phyloP scores from a whole-genome alignment of 495 filamentous ascomycete species.

The Penicillium bialowiezense region DNA sequence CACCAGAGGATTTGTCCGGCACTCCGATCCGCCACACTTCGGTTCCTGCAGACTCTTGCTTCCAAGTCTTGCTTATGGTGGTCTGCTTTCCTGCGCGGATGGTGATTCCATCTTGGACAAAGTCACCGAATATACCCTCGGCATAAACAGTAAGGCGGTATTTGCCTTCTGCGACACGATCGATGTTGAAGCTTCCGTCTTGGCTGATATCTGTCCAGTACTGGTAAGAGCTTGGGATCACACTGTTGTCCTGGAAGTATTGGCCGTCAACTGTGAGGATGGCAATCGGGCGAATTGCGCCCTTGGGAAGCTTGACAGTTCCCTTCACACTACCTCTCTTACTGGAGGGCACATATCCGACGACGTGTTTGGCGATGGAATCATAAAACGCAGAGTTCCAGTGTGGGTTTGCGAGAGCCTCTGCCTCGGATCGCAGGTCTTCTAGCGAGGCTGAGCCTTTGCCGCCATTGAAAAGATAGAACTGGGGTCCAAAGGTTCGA shows the following conservation, averaged over 20 bases:
- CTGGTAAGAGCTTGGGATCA: conserved; percentile 47
- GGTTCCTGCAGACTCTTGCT: conserved; percentile 45
- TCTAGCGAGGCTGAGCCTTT: conserved; percentile 36
- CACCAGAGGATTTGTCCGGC: conserved; percentile 53
- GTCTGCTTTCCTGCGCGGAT: conserved; percentile 33
- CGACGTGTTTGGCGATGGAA: conserved; percentile 51
- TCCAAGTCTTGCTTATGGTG: conserved; percentile 37
- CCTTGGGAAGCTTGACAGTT: conserved; percentile 42
- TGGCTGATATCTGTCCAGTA: conserved; percentile 54
- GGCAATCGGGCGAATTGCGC: conserved; percentile 44
- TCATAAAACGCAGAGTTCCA: conserved; percentile 57
- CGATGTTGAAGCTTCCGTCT: conserved; percentile 45
- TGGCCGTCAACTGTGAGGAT: conserved; percentile 49
- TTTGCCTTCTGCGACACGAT: conserved; percentile 46
- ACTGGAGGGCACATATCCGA: conserved; percentile 48
- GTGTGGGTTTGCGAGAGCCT: conserved; percentile 38
- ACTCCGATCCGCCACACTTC: conserved; percentile 56
- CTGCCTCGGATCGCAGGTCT: conserved; percentile 46
- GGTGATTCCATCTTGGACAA: conserved; percentile 38
- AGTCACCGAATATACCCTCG: conserved; percentile 55
- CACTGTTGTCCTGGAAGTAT: conserved; percentile 57
- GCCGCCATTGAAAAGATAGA: conserved; percentile 56
- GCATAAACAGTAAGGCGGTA: conserved; percentile 58
- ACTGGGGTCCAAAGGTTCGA: conserved; percentile 55
- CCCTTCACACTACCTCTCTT: conserved; percentile 41